Evolutionary conservation across 140 eudicot genomes (phyloP).

Genomic region (Ambrosia hybrid): DNA sequence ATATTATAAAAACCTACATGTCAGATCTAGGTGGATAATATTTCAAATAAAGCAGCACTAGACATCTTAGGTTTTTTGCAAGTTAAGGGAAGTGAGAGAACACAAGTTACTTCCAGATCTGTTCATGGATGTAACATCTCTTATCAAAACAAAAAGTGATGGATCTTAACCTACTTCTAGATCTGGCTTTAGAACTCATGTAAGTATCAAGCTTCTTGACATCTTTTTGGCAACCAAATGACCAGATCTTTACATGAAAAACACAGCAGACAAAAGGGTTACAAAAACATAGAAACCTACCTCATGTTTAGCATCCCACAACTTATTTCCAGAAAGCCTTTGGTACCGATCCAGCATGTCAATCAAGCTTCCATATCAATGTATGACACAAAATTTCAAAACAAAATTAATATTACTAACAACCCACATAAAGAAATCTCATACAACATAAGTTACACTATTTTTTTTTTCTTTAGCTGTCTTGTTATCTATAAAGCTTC

Average conservation of each 20-base stretch:
- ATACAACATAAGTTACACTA: too few relatives aligned
- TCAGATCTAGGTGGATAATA: slow-evolving; percentile 17
- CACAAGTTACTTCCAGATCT: slow-evolving; percentile 52
- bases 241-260: slow-evolving; percentile 28
- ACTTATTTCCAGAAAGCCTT: slow-evolving; percentile 57
- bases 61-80: slow-evolving; percentile 39
- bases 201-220: slow-evolving; percentile 37
- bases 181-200: slow-evolving; percentile 57
- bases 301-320: slow-evolving; percentile 99
- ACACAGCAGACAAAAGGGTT: slow-evolving; percentile 31
- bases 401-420: not conserved
- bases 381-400: not conserved
- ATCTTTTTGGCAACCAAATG: slow-evolving; percentile 52
- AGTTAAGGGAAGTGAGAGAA: slow-evolving; percentile 53
- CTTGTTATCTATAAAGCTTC: slow-evolving; percentile 35
- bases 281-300: slow-evolving; percentile 28
- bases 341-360: slow-evolving; percentile 65
- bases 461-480: too few relatives aligned
- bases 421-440: not conserved
- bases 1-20: not conserved
- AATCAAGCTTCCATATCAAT: slow-evolving; percentile 37
- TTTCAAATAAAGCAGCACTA: slow-evolving; percentile 3
- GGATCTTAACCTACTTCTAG: slow-evolving; percentile 54
- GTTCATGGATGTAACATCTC: slow-evolving; percentile 62
- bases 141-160: not conserved